These are phyloP conservation scores for Pseudogymnoascus pannorum DNA, from an alignment of 2,329 filamentous ascomycete species.

Conservation along the genomic window DNA sequence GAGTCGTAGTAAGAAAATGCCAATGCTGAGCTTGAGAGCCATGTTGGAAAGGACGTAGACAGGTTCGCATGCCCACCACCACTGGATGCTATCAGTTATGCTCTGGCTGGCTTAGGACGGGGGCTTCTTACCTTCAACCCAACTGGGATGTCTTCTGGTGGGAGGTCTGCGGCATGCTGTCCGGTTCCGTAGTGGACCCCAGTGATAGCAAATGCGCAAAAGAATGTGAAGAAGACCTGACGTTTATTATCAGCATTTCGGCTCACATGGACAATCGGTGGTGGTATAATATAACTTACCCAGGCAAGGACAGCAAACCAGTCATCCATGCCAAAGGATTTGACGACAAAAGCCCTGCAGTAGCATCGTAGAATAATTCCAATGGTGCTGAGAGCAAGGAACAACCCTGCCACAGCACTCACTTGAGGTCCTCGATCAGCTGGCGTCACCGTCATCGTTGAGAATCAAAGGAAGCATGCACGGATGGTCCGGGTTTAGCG, in stretches of 20 bases:
- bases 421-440: slow-evolving; percentile 12
- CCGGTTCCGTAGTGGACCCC: slow-evolving; percentile 25
- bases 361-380: slow-evolving; percentile 37
- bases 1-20: slow-evolving; percentile 35
- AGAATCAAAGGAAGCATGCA: neutral
- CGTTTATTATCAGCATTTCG: neutral
- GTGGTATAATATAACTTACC: slow-evolving; percentile 28
- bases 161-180: slow-evolving; percentile 19
- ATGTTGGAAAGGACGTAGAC: slow-evolving; percentile 35
- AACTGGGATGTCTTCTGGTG: slow-evolving; percentile 19
- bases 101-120: neutral
- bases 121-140: slow-evolving; percentile 22
- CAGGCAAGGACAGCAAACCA: slow-evolving; percentile 39
- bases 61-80: slow-evolving; percentile 34
- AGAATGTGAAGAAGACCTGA: slow-evolving; percentile 15
- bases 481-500: neutral
- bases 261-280: neutral
- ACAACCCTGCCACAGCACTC: slow-evolving; percentile 20
- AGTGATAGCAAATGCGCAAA: slow-evolving; percentile 19
- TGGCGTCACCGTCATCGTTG: neutral
- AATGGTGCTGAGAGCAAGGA: slow-evolving; percentile 32
- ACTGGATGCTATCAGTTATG: slow-evolving; percentile 13
- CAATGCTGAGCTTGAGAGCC: slow-evolving; percentile 33
- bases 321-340: slow-evolving; percentile 39
- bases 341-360: slow-evolving; percentile 38